phyloP scores from a whole-genome alignment of 2,329 filamentous ascomycete species.

The Thelonectria discophora region DNA sequence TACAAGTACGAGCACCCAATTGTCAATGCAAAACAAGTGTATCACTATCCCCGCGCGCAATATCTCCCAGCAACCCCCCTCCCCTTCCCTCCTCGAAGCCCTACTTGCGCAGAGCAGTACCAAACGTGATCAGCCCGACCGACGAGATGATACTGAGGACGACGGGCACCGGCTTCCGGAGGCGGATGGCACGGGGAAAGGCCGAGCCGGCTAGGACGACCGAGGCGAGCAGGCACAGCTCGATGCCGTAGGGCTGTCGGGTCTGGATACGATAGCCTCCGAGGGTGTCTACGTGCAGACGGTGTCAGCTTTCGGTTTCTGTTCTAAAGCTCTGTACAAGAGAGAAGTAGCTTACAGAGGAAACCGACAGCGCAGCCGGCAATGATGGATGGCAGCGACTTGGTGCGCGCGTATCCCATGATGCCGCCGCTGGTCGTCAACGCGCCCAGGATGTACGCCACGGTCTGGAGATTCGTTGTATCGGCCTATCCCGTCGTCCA shows the following conservation, averaged over 20 bases:
- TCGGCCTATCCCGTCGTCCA: slow-evolving; percentile 22
- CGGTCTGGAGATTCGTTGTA: slow-evolving; percentile 51
- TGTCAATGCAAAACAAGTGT: slow-evolving; percentile 14
- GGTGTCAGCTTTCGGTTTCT: slow-evolving; percentile 11
- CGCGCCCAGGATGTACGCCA: slow-evolving; percentile 80
- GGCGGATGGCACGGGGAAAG: slow-evolving; percentile 85
- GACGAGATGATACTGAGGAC: slow-evolving; percentile 80
- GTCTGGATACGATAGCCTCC: slow-evolving; percentile 83
- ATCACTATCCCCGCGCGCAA: background rate
- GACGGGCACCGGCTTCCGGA: slow-evolving; percentile 84
- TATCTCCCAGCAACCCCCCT: background rate
- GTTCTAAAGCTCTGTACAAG: background rate
- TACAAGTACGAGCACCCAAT: slow-evolving; percentile 17
- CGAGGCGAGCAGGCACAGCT: slow-evolving; percentile 88
- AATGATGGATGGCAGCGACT: slow-evolving; percentile 85
- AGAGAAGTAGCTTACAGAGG: slow-evolving; percentile 57
- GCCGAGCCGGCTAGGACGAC: slow-evolving; percentile 84
- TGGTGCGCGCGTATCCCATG: slow-evolving; percentile 84
- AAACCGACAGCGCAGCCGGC: slow-evolving; percentile 85
- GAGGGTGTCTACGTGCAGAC: slow-evolving; percentile 66
- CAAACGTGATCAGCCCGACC: slow-evolving; percentile 83
- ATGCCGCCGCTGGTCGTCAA: slow-evolving; percentile 89
- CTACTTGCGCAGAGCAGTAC: slow-evolving; percentile 67
- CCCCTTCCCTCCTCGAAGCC: no score
- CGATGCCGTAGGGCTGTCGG: slow-evolving; percentile 80